Percentiles rank a stretch among this genome's conserved stretches.
Evolutionary conservation across 805 yeast genomes (phyloP).

Genomic region (Pichia rugopelliculosa): DNA sequence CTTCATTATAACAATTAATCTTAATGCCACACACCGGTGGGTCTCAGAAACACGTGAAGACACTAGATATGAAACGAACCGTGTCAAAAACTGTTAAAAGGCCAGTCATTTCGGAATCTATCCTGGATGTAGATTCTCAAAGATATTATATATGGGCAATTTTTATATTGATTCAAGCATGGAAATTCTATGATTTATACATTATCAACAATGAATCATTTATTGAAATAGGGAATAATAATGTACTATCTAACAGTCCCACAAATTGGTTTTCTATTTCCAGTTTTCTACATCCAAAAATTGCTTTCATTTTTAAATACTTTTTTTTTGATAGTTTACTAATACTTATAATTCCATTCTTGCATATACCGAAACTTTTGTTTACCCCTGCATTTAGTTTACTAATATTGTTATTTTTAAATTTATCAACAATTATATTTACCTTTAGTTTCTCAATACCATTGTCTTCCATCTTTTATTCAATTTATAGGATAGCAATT

Average conservation of each 20-base stretch:
- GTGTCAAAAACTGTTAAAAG: background rate
- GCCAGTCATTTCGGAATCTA: constrained; percentile 54
- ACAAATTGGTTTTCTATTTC: constrained; percentile 17
- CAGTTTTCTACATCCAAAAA: constrained; percentile 38
- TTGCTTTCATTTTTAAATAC: constrained; percentile 63
- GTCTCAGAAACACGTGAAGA: background rate
- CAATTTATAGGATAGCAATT: constrained; percentile 15
- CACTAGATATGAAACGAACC: background rate
- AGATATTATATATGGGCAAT: constrained; percentile 58
- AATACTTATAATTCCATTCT: constrained; percentile 60
- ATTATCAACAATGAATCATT: constrained; percentile 40
- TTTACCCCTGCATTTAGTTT: constrained; percentile 54
- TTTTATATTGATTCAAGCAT: constrained; percentile 73
- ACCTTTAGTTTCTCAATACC: constrained; percentile 47
- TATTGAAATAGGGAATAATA: background rate
- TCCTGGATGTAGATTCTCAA: constrained; percentile 72
- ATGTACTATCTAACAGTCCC: constrained; percentile 2
- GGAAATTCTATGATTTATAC: constrained; percentile 69
- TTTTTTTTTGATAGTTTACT: constrained; percentile 64
- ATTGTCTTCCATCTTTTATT: constrained; percentile 22
- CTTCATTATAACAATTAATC: too few species aligned
- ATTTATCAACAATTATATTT: constrained; percentile 46
- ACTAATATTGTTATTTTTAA: constrained; percentile 38
- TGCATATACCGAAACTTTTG: constrained; percentile 67
- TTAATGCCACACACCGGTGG: background rate